phyloP scores from a whole-genome alignment of 352 stramenopile species.

The Globisporangium camurandrum region DNA sequence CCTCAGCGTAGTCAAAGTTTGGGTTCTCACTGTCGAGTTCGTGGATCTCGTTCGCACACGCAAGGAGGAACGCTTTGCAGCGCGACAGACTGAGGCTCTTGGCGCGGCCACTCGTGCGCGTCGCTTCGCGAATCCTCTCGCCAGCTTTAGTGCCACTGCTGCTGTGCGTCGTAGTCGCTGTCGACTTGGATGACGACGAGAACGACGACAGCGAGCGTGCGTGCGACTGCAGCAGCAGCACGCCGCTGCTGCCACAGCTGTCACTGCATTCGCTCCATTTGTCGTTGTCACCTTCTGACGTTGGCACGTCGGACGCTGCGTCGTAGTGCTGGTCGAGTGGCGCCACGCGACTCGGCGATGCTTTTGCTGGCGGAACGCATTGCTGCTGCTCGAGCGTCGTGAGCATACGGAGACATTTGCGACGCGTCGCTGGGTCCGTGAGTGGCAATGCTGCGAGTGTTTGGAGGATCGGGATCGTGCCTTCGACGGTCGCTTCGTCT shows the following conservation, averaged over 20 bases:
- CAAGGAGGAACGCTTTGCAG: conserved; percentile 63
- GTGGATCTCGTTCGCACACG: conserved; percentile 76
- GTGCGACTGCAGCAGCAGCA: neutral
- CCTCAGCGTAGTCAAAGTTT: conserved; percentile 65
- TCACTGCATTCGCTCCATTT: neutral
- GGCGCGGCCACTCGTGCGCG: conserved; percentile 25
- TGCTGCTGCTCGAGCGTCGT: conserved; percentile 20
- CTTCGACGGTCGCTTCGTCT: conserved; percentile 34
- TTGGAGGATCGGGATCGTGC: conserved; percentile 45
- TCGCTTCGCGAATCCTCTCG: neutral
- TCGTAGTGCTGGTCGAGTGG: conserved; percentile 5
- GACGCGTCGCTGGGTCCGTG: conserved; percentile 25
- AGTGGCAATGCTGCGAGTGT: conserved; percentile 31
- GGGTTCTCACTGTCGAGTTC: conserved; percentile 64
- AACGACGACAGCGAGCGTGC: neutral
- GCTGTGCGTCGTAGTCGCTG: conserved; percentile 1
- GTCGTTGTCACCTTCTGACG: conserved; percentile 4
- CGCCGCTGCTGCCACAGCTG: conserved; percentile 7
- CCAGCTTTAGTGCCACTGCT: neutral
- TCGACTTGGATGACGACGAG: conserved; percentile 7
- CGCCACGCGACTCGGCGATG: neutral
- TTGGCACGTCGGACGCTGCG: conserved; percentile 10
- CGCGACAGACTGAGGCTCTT: conserved; percentile 41
- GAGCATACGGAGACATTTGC: conserved; percentile 33
- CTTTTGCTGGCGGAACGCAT: conserved; percentile 1